Evolutionary conservation across 2,329 filamentous ascomycete species (phyloP).

Genomic region (Elsinoe arachidis): DNA sequence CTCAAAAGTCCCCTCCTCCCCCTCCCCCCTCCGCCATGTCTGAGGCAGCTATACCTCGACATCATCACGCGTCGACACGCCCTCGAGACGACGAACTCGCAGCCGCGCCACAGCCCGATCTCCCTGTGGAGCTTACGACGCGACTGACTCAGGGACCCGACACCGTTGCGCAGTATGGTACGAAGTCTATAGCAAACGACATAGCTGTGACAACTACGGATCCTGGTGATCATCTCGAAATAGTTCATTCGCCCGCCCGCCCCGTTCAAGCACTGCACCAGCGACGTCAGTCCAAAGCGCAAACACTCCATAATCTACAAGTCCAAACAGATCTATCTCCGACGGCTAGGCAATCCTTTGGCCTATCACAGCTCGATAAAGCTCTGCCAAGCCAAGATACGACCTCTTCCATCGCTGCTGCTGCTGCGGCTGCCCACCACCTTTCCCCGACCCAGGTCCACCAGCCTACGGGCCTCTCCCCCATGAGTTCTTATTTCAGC

Average conservation of each 20-base stretch:
- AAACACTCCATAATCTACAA: constrained; percentile 2
- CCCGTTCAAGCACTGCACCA: constrained; percentile 1
- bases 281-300: constrained; percentile 6
- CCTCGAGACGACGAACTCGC: not conserved
- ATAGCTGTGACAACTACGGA: constrained; percentile 9
- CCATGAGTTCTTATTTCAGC: constrained; percentile 14
- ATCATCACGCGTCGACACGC: not conserved
- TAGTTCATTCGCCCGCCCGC: constrained; percentile 5
- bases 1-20: not conserved
- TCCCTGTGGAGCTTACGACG: constrained; percentile 7
- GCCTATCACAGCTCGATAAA: constrained; percentile 10
- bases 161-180: not conserved
- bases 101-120: not conserved
- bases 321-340: constrained; percentile 13
- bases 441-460: constrained; percentile 6
- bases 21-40: constrained; percentile 8
- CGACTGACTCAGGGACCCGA: constrained; percentile 1
- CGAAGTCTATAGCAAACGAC: not conserved
- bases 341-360: constrained; percentile 8
- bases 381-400: constrained; percentile 10
- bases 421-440: not conserved
- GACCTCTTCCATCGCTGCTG: not conserved
- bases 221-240: constrained; percentile 1
- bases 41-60: not conserved
- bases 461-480: constrained; percentile 7